These are phyloP conservation scores for Guyanaporus albipodus DNA, from an alignment of 768 basidiomycete species.

Conservation along the genomic window DNA sequence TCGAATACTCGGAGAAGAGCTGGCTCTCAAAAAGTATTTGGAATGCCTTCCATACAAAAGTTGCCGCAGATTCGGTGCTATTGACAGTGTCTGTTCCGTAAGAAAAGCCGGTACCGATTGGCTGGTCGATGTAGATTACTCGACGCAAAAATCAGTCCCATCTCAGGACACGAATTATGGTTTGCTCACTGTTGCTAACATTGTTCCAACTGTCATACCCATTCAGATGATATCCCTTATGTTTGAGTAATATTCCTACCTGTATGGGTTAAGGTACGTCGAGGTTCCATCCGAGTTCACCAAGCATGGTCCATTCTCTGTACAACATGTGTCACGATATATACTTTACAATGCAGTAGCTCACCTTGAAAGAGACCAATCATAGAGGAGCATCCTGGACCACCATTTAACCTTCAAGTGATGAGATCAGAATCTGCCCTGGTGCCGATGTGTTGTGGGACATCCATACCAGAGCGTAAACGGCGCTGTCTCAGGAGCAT, in stretches of 20 bases:
- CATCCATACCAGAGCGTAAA: conserved; percentile 56
- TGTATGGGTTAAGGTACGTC: conserved; percentile 57
- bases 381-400: conserved; percentile 61
- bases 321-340: neutral
- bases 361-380: conserved; percentile 63
- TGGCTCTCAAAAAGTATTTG: conserved; percentile 59
- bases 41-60: conserved; percentile 58
- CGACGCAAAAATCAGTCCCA: neutral
- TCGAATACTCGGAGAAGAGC: conserved; percentile 47
- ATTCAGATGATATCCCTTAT: neutral
- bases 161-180: neutral
- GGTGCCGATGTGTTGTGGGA: neutral
- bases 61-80: conserved; percentile 46
- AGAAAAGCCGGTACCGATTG: conserved; percentile 64
- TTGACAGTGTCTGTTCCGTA: conserved; percentile 56
- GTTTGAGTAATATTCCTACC: conserved; percentile 30
- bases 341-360: neutral
- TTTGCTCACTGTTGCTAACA: conserved; percentile 53
- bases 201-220: conserved; percentile 56
- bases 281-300: conserved; percentile 52
- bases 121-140: conserved; percentile 74
- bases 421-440: neutral
- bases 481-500: conserved; percentile 56
- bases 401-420: conserved; percentile 48
- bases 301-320: conserved; percentile 62